Evolutionary conservation across 2,329 filamentous ascomycete genomes (phyloP).

Genomic region (Bipolaris bicolor): DNA sequence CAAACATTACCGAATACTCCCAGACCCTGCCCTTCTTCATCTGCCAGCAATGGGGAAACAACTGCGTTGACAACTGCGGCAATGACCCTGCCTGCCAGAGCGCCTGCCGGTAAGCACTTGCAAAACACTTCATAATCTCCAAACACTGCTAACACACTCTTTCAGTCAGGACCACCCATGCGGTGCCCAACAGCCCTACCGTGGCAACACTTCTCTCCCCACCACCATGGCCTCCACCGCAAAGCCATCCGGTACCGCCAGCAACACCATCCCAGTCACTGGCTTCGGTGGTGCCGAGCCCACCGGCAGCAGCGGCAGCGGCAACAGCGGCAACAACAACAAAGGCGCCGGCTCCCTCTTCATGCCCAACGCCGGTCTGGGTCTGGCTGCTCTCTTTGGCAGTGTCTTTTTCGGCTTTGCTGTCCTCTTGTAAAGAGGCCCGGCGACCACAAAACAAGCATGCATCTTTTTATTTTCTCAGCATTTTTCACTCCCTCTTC

Average conservation of each 20-base stretch:
- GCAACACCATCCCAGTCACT: conserved; percentile 39
- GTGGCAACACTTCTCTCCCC: conserved; percentile 62
- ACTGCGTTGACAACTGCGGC: conserved; percentile 68
- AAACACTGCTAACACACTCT: conserved; percentile 6
- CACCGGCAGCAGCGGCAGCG: conserved; percentile 13
- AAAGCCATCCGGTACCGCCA: conserved; percentile 37
- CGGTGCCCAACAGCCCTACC: conserved; percentile 69
- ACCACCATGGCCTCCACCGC: conserved; percentile 54
- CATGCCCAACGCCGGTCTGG: conserved; percentile 62
- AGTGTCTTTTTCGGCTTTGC: conserved; percentile 66
- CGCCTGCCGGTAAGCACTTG: conserved; percentile 59
- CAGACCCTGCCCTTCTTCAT: conserved; percentile 79
- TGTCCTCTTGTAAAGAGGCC: conserved; percentile 40
- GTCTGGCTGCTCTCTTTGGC: conserved; percentile 60
- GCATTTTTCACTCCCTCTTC: conserved; percentile 14
- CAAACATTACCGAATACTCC: conserved; percentile 78
- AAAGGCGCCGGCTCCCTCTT: conserved; percentile 50
- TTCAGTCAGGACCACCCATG: conserved; percentile 68
- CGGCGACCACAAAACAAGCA: neutral
- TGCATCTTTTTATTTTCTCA: neutral
- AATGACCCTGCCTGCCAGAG: conserved; percentile 64
- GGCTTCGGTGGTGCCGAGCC: conserved; percentile 35
- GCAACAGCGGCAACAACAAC: conserved; percentile 18
- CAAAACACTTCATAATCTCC: neutral
- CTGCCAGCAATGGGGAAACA: conserved; percentile 72